Evolutionary conservation across 208 protist genomes (phyloP).

Genomic region (Acanthamoeba polyphaga): DNA sequence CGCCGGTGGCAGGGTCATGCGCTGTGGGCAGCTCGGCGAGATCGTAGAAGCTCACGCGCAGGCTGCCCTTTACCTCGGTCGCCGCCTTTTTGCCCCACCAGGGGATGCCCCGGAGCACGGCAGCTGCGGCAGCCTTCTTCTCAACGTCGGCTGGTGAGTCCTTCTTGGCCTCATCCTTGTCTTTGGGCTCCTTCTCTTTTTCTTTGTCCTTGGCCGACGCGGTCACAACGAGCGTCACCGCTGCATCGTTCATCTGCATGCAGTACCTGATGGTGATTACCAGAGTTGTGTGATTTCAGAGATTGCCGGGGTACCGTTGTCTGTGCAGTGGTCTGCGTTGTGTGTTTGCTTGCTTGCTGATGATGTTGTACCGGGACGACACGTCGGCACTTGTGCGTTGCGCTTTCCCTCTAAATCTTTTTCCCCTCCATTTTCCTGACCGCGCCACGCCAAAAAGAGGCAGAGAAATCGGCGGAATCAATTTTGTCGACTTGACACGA

Average conservation of each 20-base stretch:
- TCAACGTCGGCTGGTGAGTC: not conserved
- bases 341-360: no score
- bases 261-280: no score
- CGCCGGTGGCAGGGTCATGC: not conserved
- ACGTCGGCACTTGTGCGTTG: no score
- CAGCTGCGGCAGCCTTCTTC: constrained; percentile 20
- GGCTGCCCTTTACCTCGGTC: constrained; percentile 46
- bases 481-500: no score
- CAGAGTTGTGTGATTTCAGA: no score
- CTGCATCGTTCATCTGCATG: not conserved
- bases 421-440: not conserved
- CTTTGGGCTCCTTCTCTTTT: not conserved
- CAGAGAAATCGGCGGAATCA: no score
- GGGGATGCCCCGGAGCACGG: not conserved
- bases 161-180: not conserved
- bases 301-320: no score
- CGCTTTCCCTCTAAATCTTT: no score
- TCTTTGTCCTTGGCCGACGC: constrained; percentile 4
- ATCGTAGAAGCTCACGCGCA: constrained; percentile 54
- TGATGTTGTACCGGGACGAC: no score
- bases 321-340: no score
- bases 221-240: not conserved
- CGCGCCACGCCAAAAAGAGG: not conserved
- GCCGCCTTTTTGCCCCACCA: constrained; percentile 57
- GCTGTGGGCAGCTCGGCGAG: not conserved